Percentiles rank a stretch among this genome's conserved stretches.
phyloP scores from a whole-genome alignment of 2,329 filamentous ascomycete genomes.

The Fusarium albidum region DNA sequence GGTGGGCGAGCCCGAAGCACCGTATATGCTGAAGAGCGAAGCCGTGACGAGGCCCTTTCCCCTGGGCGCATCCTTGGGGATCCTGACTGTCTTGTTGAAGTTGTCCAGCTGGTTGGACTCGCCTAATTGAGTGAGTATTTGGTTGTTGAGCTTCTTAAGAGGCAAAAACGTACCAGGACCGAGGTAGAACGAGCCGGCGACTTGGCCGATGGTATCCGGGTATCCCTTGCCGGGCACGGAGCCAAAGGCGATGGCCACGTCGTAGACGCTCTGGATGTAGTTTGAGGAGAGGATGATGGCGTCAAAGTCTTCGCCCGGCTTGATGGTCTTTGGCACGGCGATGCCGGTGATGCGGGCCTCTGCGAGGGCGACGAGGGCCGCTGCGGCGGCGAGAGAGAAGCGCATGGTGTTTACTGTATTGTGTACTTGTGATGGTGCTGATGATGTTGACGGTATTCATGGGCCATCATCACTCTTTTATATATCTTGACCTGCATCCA shows the following conservation, averaged over 20 bases:
- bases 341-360: slow-evolving; percentile 54
- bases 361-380: slow-evolving; percentile 40
- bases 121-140: slow-evolving; percentile 23
- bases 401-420: slow-evolving; percentile 31
- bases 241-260: slow-evolving; percentile 56
- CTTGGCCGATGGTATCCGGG: slow-evolving; percentile 41
- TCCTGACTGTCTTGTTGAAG: slow-evolving; percentile 40
- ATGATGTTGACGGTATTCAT: background rate
- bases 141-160: background rate
- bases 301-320: slow-evolving; percentile 48
- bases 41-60: slow-evolving; percentile 40
- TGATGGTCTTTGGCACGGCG: slow-evolving; percentile 50
- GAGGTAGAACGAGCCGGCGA: slow-evolving; percentile 45
- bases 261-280: slow-evolving; percentile 55
- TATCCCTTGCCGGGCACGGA: slow-evolving; percentile 38
- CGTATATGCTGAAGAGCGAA: slow-evolving; percentile 43
- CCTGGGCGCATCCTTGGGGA: slow-evolving; percentile 31
- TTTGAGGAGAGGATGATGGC: slow-evolving; percentile 49
- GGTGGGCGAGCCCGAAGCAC: slow-evolving; percentile 29
- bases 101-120: slow-evolving; percentile 33
- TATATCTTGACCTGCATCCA: background rate
- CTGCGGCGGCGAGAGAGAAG: slow-evolving; percentile 37
- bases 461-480: background rate
- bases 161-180: slow-evolving; percentile 42
- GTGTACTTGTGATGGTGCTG: background rate